Evolutionary conservation across 495 filamentous ascomycete genomes (phyloP), one percentile per base, ranked within the genome.

Genomic region (Pseudomonodictys pantanalensis): DNA sequence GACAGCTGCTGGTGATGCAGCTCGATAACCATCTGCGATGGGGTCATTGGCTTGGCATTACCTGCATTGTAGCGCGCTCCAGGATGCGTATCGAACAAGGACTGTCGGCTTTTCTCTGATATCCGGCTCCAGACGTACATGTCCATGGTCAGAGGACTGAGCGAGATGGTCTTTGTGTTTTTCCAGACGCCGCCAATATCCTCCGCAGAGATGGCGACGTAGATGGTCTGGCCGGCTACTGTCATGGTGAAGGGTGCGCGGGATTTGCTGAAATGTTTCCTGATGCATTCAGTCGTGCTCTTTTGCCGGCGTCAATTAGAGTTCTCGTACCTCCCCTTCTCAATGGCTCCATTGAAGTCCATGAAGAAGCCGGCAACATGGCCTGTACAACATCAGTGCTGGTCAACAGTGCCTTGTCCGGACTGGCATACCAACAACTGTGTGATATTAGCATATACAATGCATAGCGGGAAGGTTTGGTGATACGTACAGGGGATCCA

Each of bases 401-500:
- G 35, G 24, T 10, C 9, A 38, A 23, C 7, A 2, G 9, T 12
- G 15, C 28, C 12, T 20, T 10, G 24, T 20, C 23, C 23, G 2
- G 2, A 29, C 12, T 30, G n/a, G n/a, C n/a, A n/a, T 57, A 47
- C 42, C 42, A 39, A 57, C 33, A 39, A 35, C 33, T 58, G 8
- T 20, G 32, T 7, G 8, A 15, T 35, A 35, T 32, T 32, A 35
- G 29, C 4, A 2, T 18, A 26, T n/a, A 24, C 8, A 17, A 17
- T 58, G 2, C 8, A 6, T 22, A 11, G 33, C 8, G 9, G 2
- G 30, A 18, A 15, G 10, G 8, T 2, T 32, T 18, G 20, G 7
- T 22, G 7, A 8, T 18, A 56, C 52, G 23, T 42, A 58, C 55
- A 38, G 26, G 55, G 55, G 23, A 58, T 41, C 55, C 43, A 58